Evolutionary conservation across 768 basidiomycete species (phyloP), one percentile per base, ranked within the genome.

Genomic region (Hypsizygus marmoreus): DNA sequence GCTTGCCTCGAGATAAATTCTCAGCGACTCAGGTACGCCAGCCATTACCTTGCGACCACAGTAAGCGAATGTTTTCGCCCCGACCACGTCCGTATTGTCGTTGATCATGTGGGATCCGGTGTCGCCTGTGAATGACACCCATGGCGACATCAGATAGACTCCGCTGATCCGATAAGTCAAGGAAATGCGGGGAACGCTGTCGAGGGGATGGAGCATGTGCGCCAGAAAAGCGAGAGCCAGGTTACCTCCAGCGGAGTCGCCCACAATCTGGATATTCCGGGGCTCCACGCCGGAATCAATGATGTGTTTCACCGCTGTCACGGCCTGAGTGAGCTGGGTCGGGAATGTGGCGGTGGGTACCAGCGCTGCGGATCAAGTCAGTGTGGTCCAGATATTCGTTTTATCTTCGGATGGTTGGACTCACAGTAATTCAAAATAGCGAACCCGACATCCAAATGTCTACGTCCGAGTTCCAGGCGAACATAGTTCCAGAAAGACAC

Each of bases 241-340:
- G 31, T 65, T 62, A 1, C 46, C 67, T 9, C 67, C 68, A 8
- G 64, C 68, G 1, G 68, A 70, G 43, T 70, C 67, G 16, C 64
- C 64, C 1, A 58, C 55, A 5, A 70, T 40, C 29, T 60, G 49
- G 14, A 70, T 51, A 31, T 64, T 54, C 25, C 38, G 26, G 0
- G 63, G 63, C 3, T 41, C 48, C 5, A 65, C 49, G 1, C 64
- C 65, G 7, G 50, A 55, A 0, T 49, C 50, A 1, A 64, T 30
- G 24, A 68, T 44, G 40, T 64, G 64, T 7, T 65, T 43, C 7
- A 67, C 31, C 1, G 62, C 66, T 7, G 51, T 34, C 4, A 47
- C 24, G 3, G 59, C 51, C 40, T 68, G 65, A 2, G 35, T 42
- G 4, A 66, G 40, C 19, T 62, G 67, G 4, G 56, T 60, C 1